Base-by-base conservation (phyloP, 441 rosid species). In the Erodium moschatum region DNA sequence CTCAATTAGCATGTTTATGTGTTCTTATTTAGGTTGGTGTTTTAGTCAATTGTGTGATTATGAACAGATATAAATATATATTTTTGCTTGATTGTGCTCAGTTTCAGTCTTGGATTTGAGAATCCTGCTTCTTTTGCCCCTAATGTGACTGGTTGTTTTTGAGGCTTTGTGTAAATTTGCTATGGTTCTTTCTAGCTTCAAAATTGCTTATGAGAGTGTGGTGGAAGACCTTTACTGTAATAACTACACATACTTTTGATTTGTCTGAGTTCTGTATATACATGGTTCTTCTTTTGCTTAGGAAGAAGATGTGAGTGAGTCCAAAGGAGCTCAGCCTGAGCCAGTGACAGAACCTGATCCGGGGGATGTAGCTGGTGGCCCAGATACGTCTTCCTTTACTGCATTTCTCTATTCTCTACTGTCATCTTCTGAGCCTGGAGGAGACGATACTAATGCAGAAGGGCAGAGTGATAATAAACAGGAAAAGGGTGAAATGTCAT, bases 381-480 rank as follows among this genome's bases (percentile, higher is more conserved):
- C 98, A 0, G 97, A 93, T 77, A 91, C 97, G 18, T 93, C 98
- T 67, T 93, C 98, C 29, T 91, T 93, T 75, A 79, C 90, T 48
- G 96, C 98, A 11, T 93, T 93, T 78, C 89, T 93, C 66, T 87
- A 87, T 71, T 93, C 97, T 9, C 77, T 93, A 6, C 75, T 93
- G 72, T 79, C 94, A 2, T 80, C 91, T 61, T 79, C 97, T 0
- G 90, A 86, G 56, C 71, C 89, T 12, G 83, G 77, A 11, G 48
- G 48, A 69, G 79, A 82, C 29, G 73, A 81, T 69, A 64, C 75
- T 11, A 73, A 80, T 38, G 50, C 68, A 2, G 87, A 79, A 70
- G 87, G 80, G 70, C 76, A 82, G 73, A 79, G 60, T 21, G 84
- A 82, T 76, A 69, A 76, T 68, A 75, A 69, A 69, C 86, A 74